Conservation (phyloP, 2,329 filamentous ascomycete genomes). For the Cadophora sp. region DNA sequence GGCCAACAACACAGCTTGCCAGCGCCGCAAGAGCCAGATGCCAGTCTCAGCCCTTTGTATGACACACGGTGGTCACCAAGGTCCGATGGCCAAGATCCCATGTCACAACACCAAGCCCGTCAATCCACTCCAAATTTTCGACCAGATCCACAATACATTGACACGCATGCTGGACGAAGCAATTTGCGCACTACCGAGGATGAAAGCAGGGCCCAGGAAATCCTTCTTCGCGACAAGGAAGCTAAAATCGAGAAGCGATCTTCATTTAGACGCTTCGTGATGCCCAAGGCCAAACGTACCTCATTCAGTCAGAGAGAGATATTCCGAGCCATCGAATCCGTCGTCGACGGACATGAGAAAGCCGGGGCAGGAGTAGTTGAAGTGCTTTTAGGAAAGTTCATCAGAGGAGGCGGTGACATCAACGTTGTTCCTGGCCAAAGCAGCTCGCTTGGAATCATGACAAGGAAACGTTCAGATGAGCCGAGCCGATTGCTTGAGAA, state of each 20-base stretch:
- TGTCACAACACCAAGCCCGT: constrained; percentile 1
- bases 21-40: background rate
- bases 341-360: constrained; percentile 29
- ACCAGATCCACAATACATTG: background rate
- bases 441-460: constrained; percentile 17
- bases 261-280: constrained; percentile 17
- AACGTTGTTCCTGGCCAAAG: constrained; percentile 22
- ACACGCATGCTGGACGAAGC: background rate
- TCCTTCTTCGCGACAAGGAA: constrained; percentile 32
- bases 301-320: constrained; percentile 32
- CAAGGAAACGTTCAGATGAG: constrained; percentile 24
- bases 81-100: background rate
- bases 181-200: constrained; percentile 29
- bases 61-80: background rate
- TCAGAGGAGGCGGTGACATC: constrained; percentile 24
- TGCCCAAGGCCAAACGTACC: constrained; percentile 25
- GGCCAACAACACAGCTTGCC: background rate
- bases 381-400: constrained; percentile 22
- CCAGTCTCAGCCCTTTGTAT: background rate
- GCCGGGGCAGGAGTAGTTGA: constrained; percentile 31
- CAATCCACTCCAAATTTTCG: constrained; percentile 1
- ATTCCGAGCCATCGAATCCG: constrained; percentile 24
- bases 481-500: constrained; percentile 26
- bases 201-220: constrained; percentile 26
- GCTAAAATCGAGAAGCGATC: constrained; percentile 31